Percentiles rank a stretch among this genome's conserved stretches.
These are phyloP conservation scores for Elsinoe batatas DNA, from an alignment of 2,329 filamentous ascomycete genomes.

Conservation along the genomic window DNA sequence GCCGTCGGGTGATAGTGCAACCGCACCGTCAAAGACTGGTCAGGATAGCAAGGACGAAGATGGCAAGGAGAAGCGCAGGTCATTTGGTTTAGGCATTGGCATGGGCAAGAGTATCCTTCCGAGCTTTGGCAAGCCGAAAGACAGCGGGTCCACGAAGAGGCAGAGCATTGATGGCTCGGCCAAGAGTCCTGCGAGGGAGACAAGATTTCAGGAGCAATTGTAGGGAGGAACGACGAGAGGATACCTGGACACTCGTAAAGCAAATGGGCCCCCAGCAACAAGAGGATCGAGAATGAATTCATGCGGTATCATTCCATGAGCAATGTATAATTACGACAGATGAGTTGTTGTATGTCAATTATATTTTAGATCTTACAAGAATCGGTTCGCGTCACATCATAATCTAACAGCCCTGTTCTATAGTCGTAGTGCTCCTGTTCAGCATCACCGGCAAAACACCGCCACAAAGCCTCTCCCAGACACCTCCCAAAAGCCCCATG, in stretches of 20 bases:
- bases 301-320: neutral
- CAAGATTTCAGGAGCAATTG: conserved; percentile 51
- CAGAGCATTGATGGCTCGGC: neutral
- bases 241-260: no score
- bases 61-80: conserved; percentile 3
- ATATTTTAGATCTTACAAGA: no score
- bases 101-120: conserved; percentile 1
- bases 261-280: no score
- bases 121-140: neutral
- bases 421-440: no score
- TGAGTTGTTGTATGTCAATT: neutral
- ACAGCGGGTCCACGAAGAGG: neutral
- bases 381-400: no score
- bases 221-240: conserved; percentile 17
- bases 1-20: neutral
- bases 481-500: no score
- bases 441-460: no score
- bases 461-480: no score
- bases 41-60: neutral
- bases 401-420: no score
- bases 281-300: neutral
- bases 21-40: neutral
- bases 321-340: neutral
- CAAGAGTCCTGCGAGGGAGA: conserved; percentile 45
- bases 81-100: conserved; percentile 1